Base-by-base conservation (phyloP, 305 asterid species). In the Fraxinus angustifolia region DNA sequence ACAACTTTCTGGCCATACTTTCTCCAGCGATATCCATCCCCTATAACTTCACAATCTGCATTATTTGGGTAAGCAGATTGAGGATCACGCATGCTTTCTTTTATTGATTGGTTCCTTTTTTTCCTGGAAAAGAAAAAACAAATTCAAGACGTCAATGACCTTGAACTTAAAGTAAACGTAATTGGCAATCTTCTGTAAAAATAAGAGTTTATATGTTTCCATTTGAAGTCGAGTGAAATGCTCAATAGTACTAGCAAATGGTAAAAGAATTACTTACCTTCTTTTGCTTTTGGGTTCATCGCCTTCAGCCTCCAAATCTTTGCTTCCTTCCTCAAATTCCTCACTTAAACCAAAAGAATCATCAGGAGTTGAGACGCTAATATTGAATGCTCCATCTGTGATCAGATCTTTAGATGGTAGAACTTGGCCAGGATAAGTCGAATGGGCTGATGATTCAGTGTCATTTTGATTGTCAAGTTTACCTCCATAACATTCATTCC, bases 11-110 rank as follows among this genome's bases (percentile, higher is more conserved):
- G 98, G 6, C 98, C 98, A 45, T 94, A 94, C 85, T 94, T 94
- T 88, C 98, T 91, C 98, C 98, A 94, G 16, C 96, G 96, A 88
- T 87, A 94, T 65, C 98, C 98, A 60, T 94, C 98, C 79, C 90
- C 90, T 0, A 82, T 31, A 40, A 78, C 68, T 67, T 86, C 91
- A 65, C 92, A 88, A 80, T 88, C 96, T 2, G 81, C 56, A 38
- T 85, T 83, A 74, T 87, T 90, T 81, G 80, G 90, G 65, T 82
- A 82, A 26, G 75, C 85, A 45, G 26, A 23, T 73, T 38, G 90
- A 67, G 91, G 86, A 80, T 85, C 91, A 3, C 77, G 82, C 1
- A 70, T 79, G 70, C 91, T 87, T 31, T 73, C 87, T 83, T 84
- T 87, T 42, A 31, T 17, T 77, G 67, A 48, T 53, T 79, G 91